Base-by-base conservation (phyloP, 1,284 basidiomycete species). In the Tetrapyrgos nigripes region DNA sequence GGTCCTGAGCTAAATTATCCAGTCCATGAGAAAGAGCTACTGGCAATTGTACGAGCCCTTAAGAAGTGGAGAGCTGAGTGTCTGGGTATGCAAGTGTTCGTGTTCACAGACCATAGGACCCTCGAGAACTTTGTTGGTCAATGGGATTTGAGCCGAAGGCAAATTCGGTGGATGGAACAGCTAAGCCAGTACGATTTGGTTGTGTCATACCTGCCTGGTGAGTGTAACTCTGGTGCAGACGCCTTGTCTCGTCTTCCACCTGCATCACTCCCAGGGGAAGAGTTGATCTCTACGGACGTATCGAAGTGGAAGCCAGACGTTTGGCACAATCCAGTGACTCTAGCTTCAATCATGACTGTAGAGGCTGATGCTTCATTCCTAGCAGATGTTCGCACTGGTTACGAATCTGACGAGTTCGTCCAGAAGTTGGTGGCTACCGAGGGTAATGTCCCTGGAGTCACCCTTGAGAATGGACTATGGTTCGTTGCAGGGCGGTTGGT, bases 21-120 rank as follows among this genome's bases (percentile, higher is more conserved):
- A n/a, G n/a, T n/a, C n/a, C n/a, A n/a, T n/a, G n/a, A n/a, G n/a
- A 73, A 76, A 21, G 73, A 77, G 52, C 58, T 78, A 0, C 60
- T 79, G 0, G 74, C 73, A 0, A 74, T 79, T 8, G 61, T 79
- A 1, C 44, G 62, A 0, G 71, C 74, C 0, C 61, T 80, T 0
- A 65, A 72, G 27, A 76, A 76, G 37, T 83, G 74, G 72, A 28
- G 66, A 0, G 47, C 61, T 0, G 67, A 76, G 17, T 63, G 82
- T 0, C 43, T 81, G 0, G 77, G 76, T 0, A 45, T 57, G 0
- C 65, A 55, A 0, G 71, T 82, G 40, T 48, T 54, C 0, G 58
- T 80, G 0, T 72, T 70, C 48, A 79, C 77, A 0, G 75, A 82
- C 59, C 80, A 83, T 57, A 47, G 64, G 0, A 79, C 75, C 0